Percentiles rank a stretch among this genome's conserved stretches.
phyloP scores from a whole-genome alignment of 495 filamentous ascomycete species.

The Neurospora sp. region DNA sequence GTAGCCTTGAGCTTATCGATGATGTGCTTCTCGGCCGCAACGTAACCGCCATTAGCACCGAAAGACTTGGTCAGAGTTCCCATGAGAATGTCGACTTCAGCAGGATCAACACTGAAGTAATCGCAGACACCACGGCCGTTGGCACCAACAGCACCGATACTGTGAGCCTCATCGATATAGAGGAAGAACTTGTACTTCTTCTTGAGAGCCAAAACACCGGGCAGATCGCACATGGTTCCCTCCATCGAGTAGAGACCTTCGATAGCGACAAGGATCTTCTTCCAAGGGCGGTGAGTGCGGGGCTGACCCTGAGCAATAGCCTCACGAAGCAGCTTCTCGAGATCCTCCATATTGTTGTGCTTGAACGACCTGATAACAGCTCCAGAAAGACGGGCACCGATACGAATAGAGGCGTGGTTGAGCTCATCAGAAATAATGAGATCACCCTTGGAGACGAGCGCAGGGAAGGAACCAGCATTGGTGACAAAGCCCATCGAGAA shows the following conservation, averaged over 20 bases:
- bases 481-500: slow-evolving; percentile 99
- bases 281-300: slow-evolving; percentile 93
- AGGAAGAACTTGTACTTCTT: slow-evolving; percentile 93
- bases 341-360: slow-evolving; percentile 87
- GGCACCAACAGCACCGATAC: slow-evolving; percentile 86
- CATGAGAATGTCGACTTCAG: slow-evolving; percentile 92
- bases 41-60: slow-evolving; percentile 93
- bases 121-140: slow-evolving; percentile 88
- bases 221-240: slow-evolving; percentile 94
- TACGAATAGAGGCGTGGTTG: slow-evolving; percentile 94
- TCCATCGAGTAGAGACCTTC: slow-evolving; percentile 99
- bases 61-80: slow-evolving; percentile 97
- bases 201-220: slow-evolving; percentile 74
- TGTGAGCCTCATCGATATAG: slow-evolving; percentile 95
- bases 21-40: slow-evolving; percentile 82
- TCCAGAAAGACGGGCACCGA: slow-evolving; percentile 85
- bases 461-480: slow-evolving; percentile 83
- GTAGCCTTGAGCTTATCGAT: slow-evolving; percentile 81
- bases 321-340: slow-evolving; percentile 78
- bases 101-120: slow-evolving; percentile 83
- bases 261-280: slow-evolving; percentile 94
- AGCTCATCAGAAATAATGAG: slow-evolving; percentile 93
- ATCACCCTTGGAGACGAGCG: slow-evolving; percentile 81
- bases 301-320: slow-evolving; percentile 93
- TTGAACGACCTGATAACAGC: slow-evolving; percentile 93